Percentiles rank a stretch among this genome's conserved stretches.
Evolutionary conservation across 805 yeast genomes (phyloP).

Genomic region (Barnettozyma botsteinii): DNA sequence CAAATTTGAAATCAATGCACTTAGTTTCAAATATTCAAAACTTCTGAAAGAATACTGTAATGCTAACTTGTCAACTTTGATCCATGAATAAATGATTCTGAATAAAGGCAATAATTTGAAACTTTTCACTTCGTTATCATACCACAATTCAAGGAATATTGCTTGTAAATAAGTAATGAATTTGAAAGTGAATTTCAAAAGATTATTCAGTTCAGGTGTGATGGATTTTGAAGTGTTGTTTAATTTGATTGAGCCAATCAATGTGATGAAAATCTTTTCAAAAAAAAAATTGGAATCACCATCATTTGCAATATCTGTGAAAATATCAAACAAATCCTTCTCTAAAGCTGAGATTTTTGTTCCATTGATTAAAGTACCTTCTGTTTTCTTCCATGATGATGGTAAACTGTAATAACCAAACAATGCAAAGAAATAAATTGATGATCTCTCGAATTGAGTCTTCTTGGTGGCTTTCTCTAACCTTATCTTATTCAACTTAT

Average conservation of each 20-base stretch:
- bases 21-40: slow-evolving; percentile 26
- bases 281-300: slow-evolving; percentile 14
- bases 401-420: slow-evolving; percentile 41
- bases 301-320: slow-evolving; percentile 14
- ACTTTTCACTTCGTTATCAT: slow-evolving; percentile 11
- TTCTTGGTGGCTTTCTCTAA: slow-evolving; percentile 8
- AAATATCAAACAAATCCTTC: slow-evolving; percentile 27
- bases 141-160: slow-evolving; percentile 28
- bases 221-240: slow-evolving; percentile 7
- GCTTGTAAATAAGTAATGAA: slow-evolving; percentile 32
- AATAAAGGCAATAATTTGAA: slow-evolving; percentile 31
- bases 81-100: slow-evolving; percentile 53
- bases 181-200: slow-evolving; percentile 37
- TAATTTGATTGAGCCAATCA: slow-evolving; percentile 34
- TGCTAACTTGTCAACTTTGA: slow-evolving; percentile 43
- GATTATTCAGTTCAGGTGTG: slow-evolving; percentile 14
- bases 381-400: slow-evolving; percentile 29
- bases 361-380: slow-evolving; percentile 26
- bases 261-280: slow-evolving; percentile 31
- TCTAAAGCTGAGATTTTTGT: slow-evolving; percentile 27
- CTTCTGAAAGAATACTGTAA: slow-evolving; percentile 30
- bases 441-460: slow-evolving; percentile 16
- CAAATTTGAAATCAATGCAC: slow-evolving; percentile 28
- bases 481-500: slow-evolving; percentile 24
- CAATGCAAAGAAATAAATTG: slow-evolving; percentile 29